Base-by-base conservation (phyloP, 495 filamentous ascomycete species). In the Choiromyces venosus region DNA sequence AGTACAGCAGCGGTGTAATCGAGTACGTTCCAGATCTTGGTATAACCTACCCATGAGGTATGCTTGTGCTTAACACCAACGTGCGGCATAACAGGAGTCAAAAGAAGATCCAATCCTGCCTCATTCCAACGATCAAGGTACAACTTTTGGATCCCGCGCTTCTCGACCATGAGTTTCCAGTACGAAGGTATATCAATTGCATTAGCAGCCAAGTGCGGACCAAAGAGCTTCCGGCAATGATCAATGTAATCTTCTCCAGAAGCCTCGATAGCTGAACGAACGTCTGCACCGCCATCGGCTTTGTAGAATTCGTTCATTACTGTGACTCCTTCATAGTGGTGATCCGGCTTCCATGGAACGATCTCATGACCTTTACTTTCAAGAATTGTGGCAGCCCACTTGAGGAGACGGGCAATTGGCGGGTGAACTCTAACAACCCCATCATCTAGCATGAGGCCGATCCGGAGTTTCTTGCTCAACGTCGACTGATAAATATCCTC, bases 91-190 rank as follows among this genome's bases (percentile, higher is more conserved):
- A 80, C 74, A 16, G 75, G 75, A 0, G 74, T 36, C 2, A 77
- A 18, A 5, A 77, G 42, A 0, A 77, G 37, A 65, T 86, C 84
- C 33, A 84, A 81, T 0, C 65, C 67, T 2, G 71, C 74, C 25
- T 81, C 81, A 61, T 83, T 86, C 88, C 88, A 90, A 71, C 84
- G 83, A 74, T 87, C 86, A 2, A 89, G 83, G 73, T 88, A 90
- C 21, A 71, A 81, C 72, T 88, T 88, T 71, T 89, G 87, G 7
- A 82, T 81, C 70, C 88, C 88, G 37, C 85, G 83, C 79, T 83
- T 82, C 16, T 78, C 71, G 39, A 81, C 85, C 78, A 87, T 87
- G 5, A 88, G 79, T 70, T 88, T 86, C 86, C 85, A 87, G 78
- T 88, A 88, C 38, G n/a, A 56, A 56, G 46, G 46, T 29, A 56